Evolutionary conservation across 83 land plant genomes (phyloP).

Genomic region (Thuja plicata): DNA sequence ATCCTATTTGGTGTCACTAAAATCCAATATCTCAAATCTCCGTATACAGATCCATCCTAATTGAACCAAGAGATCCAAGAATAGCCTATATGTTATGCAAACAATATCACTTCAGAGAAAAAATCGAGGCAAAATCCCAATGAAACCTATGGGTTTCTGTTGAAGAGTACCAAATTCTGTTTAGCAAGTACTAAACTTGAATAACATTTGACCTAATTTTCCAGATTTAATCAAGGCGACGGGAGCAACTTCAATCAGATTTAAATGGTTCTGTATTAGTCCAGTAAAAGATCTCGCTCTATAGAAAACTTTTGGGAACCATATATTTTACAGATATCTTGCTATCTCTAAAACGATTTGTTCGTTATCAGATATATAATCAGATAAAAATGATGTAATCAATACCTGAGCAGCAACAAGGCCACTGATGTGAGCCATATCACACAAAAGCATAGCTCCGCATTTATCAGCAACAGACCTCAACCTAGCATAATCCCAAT

Average conservation of each 20-base stretch:
- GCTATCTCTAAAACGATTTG: not conserved
- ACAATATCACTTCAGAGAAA: not conserved
- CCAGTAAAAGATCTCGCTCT: not conserved
- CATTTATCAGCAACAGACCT: conserved; percentile 68
- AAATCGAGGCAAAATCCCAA: not conserved
- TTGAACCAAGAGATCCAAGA: not conserved
- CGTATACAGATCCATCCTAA: not conserved
- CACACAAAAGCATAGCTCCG: conserved; percentile 74
- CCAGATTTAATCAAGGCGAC: not conserved
- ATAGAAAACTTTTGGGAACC: not conserved
- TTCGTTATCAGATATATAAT: not conserved
- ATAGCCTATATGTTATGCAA: not conserved
- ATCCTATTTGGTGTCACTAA: not conserved
- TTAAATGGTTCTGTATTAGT: not conserved
- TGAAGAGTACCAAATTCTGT: not conserved
- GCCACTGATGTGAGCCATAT: conserved; percentile 89
- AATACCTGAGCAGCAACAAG: conserved; percentile 82
- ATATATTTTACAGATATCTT: not conserved
- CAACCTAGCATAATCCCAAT: conserved; percentile 75
- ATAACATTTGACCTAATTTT: not conserved
- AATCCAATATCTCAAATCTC: not conserved
- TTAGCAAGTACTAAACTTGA: not conserved
- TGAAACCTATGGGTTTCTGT: not conserved
- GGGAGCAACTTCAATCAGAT: not conserved
- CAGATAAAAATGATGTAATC: not conserved